phyloP scores from a whole-genome alignment of 768 basidiomycete species.

The Leucosporidium yakuticum region DNA sequence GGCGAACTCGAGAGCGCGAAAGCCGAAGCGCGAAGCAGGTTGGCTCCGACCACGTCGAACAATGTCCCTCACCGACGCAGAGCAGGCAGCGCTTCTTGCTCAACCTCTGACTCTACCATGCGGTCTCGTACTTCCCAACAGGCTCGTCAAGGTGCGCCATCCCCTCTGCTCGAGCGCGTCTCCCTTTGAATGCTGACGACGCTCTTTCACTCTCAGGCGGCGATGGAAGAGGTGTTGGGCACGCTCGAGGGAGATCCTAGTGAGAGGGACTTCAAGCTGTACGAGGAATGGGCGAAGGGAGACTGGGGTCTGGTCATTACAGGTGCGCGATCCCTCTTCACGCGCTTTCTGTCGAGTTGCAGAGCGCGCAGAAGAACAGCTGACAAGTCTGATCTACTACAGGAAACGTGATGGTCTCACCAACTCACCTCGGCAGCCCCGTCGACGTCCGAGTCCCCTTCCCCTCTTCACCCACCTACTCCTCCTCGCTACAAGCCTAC shows the following conservation, averaged over 20 bases:
- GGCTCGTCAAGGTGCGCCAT: conserved; percentile 50
- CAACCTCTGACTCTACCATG: conserved; percentile 10
- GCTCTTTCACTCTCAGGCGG: conserved; percentile 54
- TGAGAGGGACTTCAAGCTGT: conserved; percentile 57
- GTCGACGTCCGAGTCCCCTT: conserved; percentile 41
- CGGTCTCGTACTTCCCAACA: conserved; percentile 43
- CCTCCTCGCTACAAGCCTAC: conserved; percentile 15
- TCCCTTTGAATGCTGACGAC: background rate
- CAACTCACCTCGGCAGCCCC: conserved; percentile 51
- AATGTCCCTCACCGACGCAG: too few relatives aligned
- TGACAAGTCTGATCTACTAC: background rate
- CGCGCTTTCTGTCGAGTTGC: background rate
- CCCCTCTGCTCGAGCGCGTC: background rate
- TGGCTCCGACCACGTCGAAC: too few relatives aligned
- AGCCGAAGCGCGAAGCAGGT: too few relatives aligned
- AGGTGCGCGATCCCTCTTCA: conserved; percentile 45
- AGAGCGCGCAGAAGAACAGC: background rate
- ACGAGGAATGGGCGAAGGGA: conserved; percentile 65
- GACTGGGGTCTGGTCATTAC: conserved; percentile 85
- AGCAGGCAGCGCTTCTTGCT: background rate
- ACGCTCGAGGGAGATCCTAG: conserved; percentile 63
- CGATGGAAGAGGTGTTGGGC: conserved; percentile 81
- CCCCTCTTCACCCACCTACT: conserved; percentile 36
- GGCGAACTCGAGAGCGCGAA: too few relatives aligned
- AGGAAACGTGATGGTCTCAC: conserved; percentile 63